These are phyloP conservation scores for Blastomyces percursus DNA, from an alignment of 2,329 filamentous ascomycete genomes.

Conservation along the genomic window DNA sequence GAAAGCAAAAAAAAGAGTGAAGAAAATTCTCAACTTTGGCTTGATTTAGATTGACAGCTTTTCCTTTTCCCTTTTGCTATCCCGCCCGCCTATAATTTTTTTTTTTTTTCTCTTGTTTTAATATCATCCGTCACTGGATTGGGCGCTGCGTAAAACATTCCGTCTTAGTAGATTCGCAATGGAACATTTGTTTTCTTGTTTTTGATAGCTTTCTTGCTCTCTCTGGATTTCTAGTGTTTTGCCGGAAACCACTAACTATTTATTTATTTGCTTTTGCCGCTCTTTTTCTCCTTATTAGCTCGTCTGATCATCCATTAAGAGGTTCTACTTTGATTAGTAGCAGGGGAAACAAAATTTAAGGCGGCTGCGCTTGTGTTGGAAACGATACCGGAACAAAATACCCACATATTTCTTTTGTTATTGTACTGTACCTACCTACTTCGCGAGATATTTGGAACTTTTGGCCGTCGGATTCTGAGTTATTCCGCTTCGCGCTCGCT, in stretches of 20 bases:
- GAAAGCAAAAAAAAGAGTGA: background rate
- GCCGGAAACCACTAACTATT: background rate
- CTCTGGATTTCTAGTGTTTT: background rate
- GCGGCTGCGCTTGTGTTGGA: background rate
- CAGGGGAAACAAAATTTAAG: background rate
- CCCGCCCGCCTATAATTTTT: background rate
- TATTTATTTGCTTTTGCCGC: background rate
- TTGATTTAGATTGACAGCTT: constrained; percentile 1
- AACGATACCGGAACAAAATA: background rate
- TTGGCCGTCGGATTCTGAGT: background rate
- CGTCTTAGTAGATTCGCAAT: background rate
- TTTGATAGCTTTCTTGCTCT: background rate
- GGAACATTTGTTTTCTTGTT: background rate
- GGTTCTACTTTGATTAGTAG: background rate
- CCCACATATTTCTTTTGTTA: background rate
- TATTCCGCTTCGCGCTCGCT: too few species aligned
- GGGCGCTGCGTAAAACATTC: background rate
- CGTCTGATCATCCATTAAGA: background rate
- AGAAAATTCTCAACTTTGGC: background rate
- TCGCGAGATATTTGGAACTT: background rate
- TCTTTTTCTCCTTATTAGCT: background rate
- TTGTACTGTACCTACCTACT: background rate
- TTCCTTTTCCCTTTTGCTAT: background rate
- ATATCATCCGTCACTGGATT: background rate
- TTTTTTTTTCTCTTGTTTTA: too few species aligned